Base-by-base conservation (phyloP, 2,329 filamentous ascomycete genomes). In the Cladosporium cucumerinum region DNA sequence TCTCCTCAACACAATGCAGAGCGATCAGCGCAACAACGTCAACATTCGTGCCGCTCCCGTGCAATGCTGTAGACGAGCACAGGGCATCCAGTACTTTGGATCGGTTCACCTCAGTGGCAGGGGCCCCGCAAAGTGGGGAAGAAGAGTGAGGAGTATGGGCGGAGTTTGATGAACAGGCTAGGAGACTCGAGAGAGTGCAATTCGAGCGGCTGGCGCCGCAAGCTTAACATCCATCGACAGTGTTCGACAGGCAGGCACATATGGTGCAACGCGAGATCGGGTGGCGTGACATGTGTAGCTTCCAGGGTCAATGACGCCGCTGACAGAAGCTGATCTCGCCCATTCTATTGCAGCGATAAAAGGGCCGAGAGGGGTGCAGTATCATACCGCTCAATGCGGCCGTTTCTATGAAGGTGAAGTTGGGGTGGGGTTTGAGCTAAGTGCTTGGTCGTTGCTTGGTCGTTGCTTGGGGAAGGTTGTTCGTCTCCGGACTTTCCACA, bases 61-160 rank as follows among this genome's bases (percentile, higher is more conserved):
- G 16, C 60, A 48, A 62, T 62, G 49, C 60, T 49, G 21, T 23
- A 18, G 58, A 39, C 5, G 32, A 36, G 54, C 32, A 43, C 55
- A 39, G 55, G 55, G 34, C 32, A 36, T 58, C 34, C 34, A 58
- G 55, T 21, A 39, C 36, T 46, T 23, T 32, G 21, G 34, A 55
- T 48, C 26, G 28, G 54, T 55, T 25, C 8, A n/a, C 25, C 32
- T 51, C 49, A 32, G 10, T 39, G 49, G 60, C 46, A 51, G 28
- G 23, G 49, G 46, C 60, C 60, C 60, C 60, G 60, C 60, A 62
- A 62, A 55, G 60, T 62, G 60, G 60, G 51, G 60, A 62, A 36
- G 32, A 25, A 36, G 32, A 25, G 21, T 36, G 49, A 62, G 49
- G 34, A 49, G 48, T 54, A 30, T 54, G 10, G 26, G 51, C 26